Percentiles rank a stretch among this genome's conserved stretches.
phyloP scores from a whole-genome alignment of 805 yeast genomes.

The Nakazawaea anatomiae region DNA sequence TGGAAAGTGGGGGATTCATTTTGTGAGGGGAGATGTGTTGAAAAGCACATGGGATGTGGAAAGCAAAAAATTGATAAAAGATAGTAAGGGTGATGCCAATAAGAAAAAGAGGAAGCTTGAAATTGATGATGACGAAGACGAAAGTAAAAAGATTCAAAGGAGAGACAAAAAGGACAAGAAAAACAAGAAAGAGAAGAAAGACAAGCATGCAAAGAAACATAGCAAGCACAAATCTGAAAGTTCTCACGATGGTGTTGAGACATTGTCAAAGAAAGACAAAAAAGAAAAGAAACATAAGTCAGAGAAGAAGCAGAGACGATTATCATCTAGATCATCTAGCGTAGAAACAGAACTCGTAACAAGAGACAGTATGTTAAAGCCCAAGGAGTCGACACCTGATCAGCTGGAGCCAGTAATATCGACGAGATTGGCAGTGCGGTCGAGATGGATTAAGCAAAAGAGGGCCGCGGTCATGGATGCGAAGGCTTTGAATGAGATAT shows the following conservation, averaged over 20 bases:
- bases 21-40: slow-evolving; percentile 79
- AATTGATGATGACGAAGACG: slow-evolving; percentile 20
- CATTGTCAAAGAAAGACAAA: slow-evolving; percentile 18
- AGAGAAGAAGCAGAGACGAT: slow-evolving; percentile 17
- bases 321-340: background rate
- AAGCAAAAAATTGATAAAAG: slow-evolving; percentile 26
- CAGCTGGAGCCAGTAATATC: slow-evolving; percentile 29
- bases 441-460: slow-evolving; percentile 85
- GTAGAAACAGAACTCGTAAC: slow-evolving; percentile 22
- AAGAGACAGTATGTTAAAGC: slow-evolving; percentile 35
- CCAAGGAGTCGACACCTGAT: slow-evolving; percentile 22
- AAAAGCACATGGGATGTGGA: slow-evolving; percentile 79
- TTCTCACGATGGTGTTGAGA: slow-evolving; percentile 10
- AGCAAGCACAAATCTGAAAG: slow-evolving; percentile 13
- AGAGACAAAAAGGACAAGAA: slow-evolving; percentile 16
- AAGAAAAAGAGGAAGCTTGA: slow-evolving; percentile 21
- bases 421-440: slow-evolving; percentile 68
- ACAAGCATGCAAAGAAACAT: slow-evolving; percentile 18
- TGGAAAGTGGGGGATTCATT: slow-evolving; percentile 85
- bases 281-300: slow-evolving; percentile 16
- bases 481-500: slow-evolving; percentile 84
- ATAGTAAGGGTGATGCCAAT: slow-evolving; percentile 20
- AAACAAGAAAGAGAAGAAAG: slow-evolving; percentile 18
- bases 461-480: slow-evolving; percentile 88
- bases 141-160: slow-evolving; percentile 19